phyloP scores from a whole-genome alignment of 2,329 filamentous ascomycete species.

The Plenodomus biglobosus region DNA sequence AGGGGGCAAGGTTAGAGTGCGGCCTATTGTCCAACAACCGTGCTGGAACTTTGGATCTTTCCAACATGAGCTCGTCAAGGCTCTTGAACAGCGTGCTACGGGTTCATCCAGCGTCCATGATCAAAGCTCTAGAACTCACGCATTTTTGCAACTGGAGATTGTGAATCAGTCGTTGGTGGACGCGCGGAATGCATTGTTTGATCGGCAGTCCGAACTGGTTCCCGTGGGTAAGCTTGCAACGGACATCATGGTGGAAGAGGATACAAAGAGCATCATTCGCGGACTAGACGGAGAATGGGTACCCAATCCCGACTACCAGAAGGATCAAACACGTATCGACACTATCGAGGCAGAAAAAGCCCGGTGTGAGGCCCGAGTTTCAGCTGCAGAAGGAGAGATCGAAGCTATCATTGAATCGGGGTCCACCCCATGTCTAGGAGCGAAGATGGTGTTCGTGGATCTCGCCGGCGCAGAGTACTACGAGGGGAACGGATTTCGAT shows the following conservation, averaged over 20 bases:
- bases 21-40: constrained; percentile 39
- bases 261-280: constrained; percentile 33
- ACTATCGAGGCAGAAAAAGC: constrained; percentile 45
- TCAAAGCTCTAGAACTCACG: constrained; percentile 51
- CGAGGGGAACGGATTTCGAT: constrained; percentile 10
- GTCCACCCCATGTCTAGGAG: constrained; percentile 41
- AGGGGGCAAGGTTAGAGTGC: constrained; percentile 47
- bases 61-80: constrained; percentile 28
- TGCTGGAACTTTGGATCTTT: constrained; percentile 46
- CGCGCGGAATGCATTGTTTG: constrained; percentile 44
- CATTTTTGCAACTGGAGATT: constrained; percentile 49
- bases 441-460: constrained; percentile 51
- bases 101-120: constrained; percentile 49
- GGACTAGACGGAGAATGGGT: constrained; percentile 38
- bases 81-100: constrained; percentile 35
- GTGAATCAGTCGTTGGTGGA: constrained; percentile 42
- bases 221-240: constrained; percentile 49
- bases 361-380: constrained; percentile 39
- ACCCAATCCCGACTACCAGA: constrained; percentile 39
- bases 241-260: constrained; percentile 46
- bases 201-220: constrained; percentile 50
- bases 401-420: constrained; percentile 19
- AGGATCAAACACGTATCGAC: constrained; percentile 46
- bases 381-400: constrained; percentile 40
- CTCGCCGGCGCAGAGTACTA: constrained; percentile 51